Evolutionary conservation across 306 rosid genomes (phyloP).

Genomic region (apple (Malus domestica)): ASM211411v1 NC_041790.1:33851501-33852000

Average conservation of each 20-base stretch:
- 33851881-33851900: constrained; percentile 12
- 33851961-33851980: neutral
- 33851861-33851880: constrained; percentile 11
- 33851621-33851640: constrained; percentile 74
- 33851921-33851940: neutral
- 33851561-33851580: constrained; percentile 22
- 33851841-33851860: constrained; percentile 1
- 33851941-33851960: neutral
- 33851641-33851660: constrained; percentile 92
- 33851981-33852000: neutral
- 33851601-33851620: constrained; percentile 88
- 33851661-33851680: constrained; percentile 98
- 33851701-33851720: constrained; percentile 98
- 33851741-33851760: constrained; percentile 75
- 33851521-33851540: constrained; percentile 22
- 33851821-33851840: constrained; percentile 29
- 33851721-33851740: constrained; percentile 90
- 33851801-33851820: constrained; percentile 95
- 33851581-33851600: constrained; percentile 94
- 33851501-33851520: constrained; percentile 39
- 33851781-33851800: constrained; percentile 93
- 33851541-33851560: constrained; percentile 20
- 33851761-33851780: constrained; percentile 87
- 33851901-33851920: neutral
- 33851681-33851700: constrained; percentile 96